Evolutionary conservation across 768 basidiomycete genomes (phyloP), one percentile per base, ranked within the genome.

Genomic region (Mycena vulgaris): DNA sequence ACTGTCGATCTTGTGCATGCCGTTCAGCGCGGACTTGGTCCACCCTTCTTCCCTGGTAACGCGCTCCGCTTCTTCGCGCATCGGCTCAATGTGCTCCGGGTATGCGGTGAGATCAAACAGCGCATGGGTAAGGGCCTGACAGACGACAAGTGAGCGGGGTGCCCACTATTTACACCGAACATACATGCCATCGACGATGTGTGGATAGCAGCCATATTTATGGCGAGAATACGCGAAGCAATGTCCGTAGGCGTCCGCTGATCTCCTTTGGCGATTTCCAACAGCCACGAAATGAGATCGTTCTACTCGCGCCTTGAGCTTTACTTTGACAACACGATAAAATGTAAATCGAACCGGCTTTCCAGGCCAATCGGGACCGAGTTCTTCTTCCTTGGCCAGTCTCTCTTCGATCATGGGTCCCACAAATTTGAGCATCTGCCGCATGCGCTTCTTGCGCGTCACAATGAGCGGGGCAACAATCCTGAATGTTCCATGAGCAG

Each of bases 321-420:
- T 16, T 21, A 23, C 33, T 6, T 9, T 13, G 4, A 14, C n/a
- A 11, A 6, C 13, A 9, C 19, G 19, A 5, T 19, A 21, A 10
- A 28, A 16, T 5, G 13, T 5, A 52, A 23, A 14, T 48, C 82
- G 0, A 40, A 84, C 83, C 16, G 84, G 80, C 55, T 75, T 81
- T 14, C 80, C 78, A 0, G 62, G 31, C 77, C 79, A 81, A 7
- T 79, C 66, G 1, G 70, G 35, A 2, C 80, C 79, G 11, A 76
- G 69, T 31, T 80, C 68, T 1, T 74, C 66, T 31, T 76, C 63
- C 51, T 70, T 71, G 19, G 49, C 57, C 37, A 66, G 70, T 8
- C 83, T 75, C 21, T 82, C 76, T 23, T 80, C 75, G 23, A 85
- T 78, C 16, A 79, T 55, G 0, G 81, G 80, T 27, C 69, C 71